These are phyloP conservation scores for Takashimella tepidaria DNA, from an alignment of 1,284 basidiomycete species.

Conservation along the genomic window DNA sequence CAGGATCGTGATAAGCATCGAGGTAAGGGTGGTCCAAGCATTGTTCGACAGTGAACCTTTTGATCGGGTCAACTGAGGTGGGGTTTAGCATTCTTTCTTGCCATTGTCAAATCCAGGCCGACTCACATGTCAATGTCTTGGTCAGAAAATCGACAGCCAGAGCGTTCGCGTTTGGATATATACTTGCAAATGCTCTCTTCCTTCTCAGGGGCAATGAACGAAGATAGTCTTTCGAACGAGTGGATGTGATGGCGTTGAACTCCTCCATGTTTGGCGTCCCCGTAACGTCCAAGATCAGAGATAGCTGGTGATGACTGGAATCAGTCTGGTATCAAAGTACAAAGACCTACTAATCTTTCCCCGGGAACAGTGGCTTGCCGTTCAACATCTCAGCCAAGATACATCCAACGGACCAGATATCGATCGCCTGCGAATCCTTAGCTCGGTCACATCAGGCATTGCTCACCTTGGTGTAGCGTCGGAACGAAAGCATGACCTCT, in stretches of 20 bases:
- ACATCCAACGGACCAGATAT: conserved; percentile 94
- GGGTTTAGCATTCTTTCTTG: not conserved
- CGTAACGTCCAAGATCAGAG: conserved; percentile 81
- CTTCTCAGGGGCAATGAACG: conserved; percentile 82
- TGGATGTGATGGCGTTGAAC: conserved; percentile 82
- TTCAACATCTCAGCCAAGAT: conserved; percentile 96
- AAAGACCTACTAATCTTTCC: conserved; percentile 67
- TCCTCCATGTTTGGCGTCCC: conserved; percentile 90
- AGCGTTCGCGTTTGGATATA: conserved; percentile 83
- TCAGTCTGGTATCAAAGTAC: conserved; percentile 22
- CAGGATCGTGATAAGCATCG: conserved; percentile 80
- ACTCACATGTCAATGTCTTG: conserved; percentile 69
- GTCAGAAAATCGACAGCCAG: conserved; percentile 85
- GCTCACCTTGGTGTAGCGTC: conserved; percentile 83
- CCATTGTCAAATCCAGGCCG: not conserved
- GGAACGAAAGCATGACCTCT: conserved; percentile 95
- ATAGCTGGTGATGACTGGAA: conserved; percentile 77
- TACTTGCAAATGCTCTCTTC: conserved; percentile 64
- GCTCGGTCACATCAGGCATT: conserved; percentile 2
- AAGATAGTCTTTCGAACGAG: conserved; percentile 82
- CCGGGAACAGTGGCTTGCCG: conserved; percentile 90
- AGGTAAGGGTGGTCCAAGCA: conserved; percentile 88
- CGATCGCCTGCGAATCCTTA: conserved; percentile 60
- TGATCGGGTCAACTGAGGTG: conserved; percentile 75
- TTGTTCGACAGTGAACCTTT: conserved; percentile 82